These are phyloP conservation scores for Nigrograna mackinnonii DNA, from an alignment of 2,329 filamentous ascomycete genomes.

Conservation along the genomic window DNA sequence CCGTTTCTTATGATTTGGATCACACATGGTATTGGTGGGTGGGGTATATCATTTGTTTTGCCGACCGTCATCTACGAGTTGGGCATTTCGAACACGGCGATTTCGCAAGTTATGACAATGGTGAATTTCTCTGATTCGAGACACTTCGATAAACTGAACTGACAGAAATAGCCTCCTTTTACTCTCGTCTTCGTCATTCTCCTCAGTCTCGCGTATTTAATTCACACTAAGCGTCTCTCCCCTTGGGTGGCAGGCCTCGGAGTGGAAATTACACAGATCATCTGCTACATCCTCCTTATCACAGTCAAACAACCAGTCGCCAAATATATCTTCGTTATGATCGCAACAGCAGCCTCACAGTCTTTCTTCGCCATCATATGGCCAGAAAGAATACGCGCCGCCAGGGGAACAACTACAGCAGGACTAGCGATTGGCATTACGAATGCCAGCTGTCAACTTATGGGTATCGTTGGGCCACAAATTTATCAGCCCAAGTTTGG, in stretches of 20 bases:
- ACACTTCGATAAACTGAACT: conserved; percentile 1
- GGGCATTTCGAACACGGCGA: conserved; percentile 20
- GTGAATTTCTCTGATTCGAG: conserved; percentile 12
- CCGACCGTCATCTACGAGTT: conserved; percentile 24
- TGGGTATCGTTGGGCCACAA: conserved; percentile 46
- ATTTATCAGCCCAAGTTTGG: conserved; percentile 46
- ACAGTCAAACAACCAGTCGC: conserved; percentile 37
- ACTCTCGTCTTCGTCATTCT: conserved; percentile 25
- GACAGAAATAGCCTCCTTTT: conserved; percentile 16
- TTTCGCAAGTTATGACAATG: conserved; percentile 26
- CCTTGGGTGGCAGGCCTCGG: conserved; percentile 24
- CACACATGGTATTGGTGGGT: conserved; percentile 23
- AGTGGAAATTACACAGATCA: conserved; percentile 36
- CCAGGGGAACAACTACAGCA: conserved; percentile 43
- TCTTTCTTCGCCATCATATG: conserved; percentile 46
- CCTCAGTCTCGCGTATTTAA: conserved; percentile 17
- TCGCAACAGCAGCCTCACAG: conserved; percentile 43
- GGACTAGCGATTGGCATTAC: conserved; percentile 44
- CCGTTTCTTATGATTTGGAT: conserved; percentile 28
- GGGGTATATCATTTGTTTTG: conserved; percentile 25
- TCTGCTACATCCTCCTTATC: conserved; percentile 46
- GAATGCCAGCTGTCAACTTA: conserved; percentile 36
- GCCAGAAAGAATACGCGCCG: conserved; percentile 46
- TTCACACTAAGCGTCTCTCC: conserved; percentile 21
- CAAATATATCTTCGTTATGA: conserved; percentile 46